Base-by-base conservation (phyloP, 768 basidiomycete genomes). In the Sarcomyxa edulis region DNA sequence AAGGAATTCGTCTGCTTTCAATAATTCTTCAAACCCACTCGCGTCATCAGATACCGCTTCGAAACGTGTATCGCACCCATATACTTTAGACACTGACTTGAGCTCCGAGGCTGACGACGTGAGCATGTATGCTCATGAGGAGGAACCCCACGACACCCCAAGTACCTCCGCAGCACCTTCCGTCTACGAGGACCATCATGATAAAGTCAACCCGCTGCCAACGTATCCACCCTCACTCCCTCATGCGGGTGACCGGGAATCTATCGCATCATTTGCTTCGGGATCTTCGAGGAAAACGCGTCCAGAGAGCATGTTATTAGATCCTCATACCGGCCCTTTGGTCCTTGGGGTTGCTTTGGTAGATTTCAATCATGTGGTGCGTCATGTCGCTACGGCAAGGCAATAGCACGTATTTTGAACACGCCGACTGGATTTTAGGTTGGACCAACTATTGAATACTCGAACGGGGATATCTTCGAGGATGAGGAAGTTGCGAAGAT, bases 291-390 rank as follows among this genome's bases (percentile, higher is more conserved):
- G 69, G 32, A 92, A 91, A 58, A 72, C 80, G 22, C 75, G 88
- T 12, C 89, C 88, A 6, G 88, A 92, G 52, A 87, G 84, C 4
- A 62, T 87, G 55, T 52, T 92, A 7, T 59, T 87, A n/a, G 70
- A 74, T 21, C 68, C 80, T 11, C 68, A 73, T 1, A 61, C 62
- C n/a, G 64, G 66, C 5, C 79, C 79, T 6, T 63, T 93, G 15
- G 70, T 95, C 11, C 68, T 94, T 4, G 93, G 93, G 4, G 81
- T 95, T 37, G 91, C 89, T 2, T 65, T 96, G n/a, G 82, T 96
- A 23, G 93, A 96, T 55, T 96, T 96, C 56, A 93, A 96, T 57
- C 93, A 96, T 62, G 61, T 93, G 54, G 93, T 92, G 55, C 52
- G 74, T 28, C 11, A 26, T 23, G 16, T 23, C 19, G 43, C 32